A percentile compares a stretch with the other conserved stretches of the same genome.
phyloP scores from a whole-genome alignment of 345 rosid genomes.

The Lumnitzera littorea region DNA sequence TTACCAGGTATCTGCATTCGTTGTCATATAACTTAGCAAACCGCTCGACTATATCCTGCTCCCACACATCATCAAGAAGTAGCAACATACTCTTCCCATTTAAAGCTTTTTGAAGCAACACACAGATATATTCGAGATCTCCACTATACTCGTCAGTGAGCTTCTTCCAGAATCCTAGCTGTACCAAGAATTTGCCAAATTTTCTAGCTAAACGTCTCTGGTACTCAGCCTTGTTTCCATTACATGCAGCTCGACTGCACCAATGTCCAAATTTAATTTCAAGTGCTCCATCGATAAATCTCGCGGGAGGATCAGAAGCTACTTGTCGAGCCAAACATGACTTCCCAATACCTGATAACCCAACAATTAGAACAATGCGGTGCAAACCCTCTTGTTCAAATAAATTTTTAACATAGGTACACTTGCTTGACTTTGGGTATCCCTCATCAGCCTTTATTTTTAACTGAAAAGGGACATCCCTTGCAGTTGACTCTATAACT shows the following conservation, averaged over 20 bases:
- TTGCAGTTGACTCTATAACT: slow-evolving; percentile 19
- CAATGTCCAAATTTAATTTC: slow-evolving; percentile 28
- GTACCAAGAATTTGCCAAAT: slow-evolving; percentile 21
- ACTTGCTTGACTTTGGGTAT: slow-evolving; percentile 18
- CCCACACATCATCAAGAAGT: slow-evolving; percentile 32
- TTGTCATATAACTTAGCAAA: slow-evolving; percentile 29
- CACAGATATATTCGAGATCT: slow-evolving; percentile 26
- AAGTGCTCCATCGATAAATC: slow-evolving; percentile 18
- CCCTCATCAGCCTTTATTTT: slow-evolving; percentile 23
- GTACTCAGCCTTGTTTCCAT: slow-evolving; percentile 22
- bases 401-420: slow-evolving; percentile 15
- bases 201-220: slow-evolving; percentile 22
- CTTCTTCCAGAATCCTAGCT: slow-evolving; percentile 24
- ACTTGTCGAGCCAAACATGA: slow-evolving; percentile 31
- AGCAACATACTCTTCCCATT: slow-evolving; percentile 23
- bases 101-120: slow-evolving; percentile 28
- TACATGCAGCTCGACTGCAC: slow-evolving; percentile 27
- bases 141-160: slow-evolving; percentile 16
- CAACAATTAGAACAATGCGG: slow-evolving; percentile 23
- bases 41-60: slow-evolving; percentile 31
- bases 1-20: slow-evolving; percentile 23
- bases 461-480: slow-evolving; percentile 9
- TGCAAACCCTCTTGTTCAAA: slow-evolving; percentile 15
- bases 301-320: slow-evolving; percentile 21
- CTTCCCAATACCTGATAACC: slow-evolving; percentile 26